Evolutionary conservation across 2,329 filamentous ascomycete genomes (phyloP), one percentile per base, ranked within the genome.

Genomic region (Trichophyton simii): DNA sequence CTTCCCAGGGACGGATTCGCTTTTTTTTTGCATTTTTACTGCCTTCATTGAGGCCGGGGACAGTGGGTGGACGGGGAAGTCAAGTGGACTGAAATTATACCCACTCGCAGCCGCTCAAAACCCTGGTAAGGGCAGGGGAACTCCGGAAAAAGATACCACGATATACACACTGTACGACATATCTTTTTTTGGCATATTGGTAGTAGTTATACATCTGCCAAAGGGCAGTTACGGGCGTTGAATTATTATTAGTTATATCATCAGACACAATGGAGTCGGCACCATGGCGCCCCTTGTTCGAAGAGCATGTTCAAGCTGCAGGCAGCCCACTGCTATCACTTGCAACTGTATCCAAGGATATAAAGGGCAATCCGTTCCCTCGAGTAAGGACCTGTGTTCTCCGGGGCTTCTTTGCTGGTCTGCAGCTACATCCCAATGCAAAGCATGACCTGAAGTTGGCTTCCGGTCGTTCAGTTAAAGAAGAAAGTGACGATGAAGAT

Each of bases 371-470:
- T n/a, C 20, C 55, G n/a, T 55, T 57, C n/a, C 77, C 80, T 0
- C 72, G 89, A 60, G 87, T 84, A 7, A 84, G 91, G 60, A 91
- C 84, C 68, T 94, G 91, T 74, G 84, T 96, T 69, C 92, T 85
- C 76, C 87, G 92, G 63, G 90, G 91, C 67, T 85, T 95, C 76
- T 96, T 88, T 83, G 86, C 85, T 0, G 80, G 82, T 61, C 78
- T 75, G 0, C 61, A 69, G 2, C 69, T 95, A 0, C 86, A 87
- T 3, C 79, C 79, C 59, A 89, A 91, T 74, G 82, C 84, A 50
- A 84, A 86, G 72, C 92, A 94, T 73, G 76, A 83, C 38, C 87
- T 89, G 2, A 65, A 79, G 79, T 7, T 57, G 67, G 6, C 69
- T 71, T 48, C 34, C 38, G 34, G 38, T 0, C 8, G 34, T 31